phyloP scores from a whole-genome alignment of 2,329 filamentous ascomycete genomes.

The Aspergillus brunneoviolaceus region DNA sequence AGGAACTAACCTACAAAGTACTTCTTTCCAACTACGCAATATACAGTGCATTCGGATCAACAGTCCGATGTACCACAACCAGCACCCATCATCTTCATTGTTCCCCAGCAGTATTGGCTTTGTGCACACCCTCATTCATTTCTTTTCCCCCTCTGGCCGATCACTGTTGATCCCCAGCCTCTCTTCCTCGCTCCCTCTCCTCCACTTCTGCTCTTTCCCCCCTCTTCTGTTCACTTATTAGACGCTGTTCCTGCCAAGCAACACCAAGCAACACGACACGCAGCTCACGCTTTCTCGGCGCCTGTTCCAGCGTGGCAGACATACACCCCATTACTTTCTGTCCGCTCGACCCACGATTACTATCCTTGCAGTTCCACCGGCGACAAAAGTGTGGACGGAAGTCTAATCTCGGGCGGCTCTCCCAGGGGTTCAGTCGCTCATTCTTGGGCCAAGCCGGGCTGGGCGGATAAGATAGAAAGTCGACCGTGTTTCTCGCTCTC shows the following conservation, averaged over 20 bases:
- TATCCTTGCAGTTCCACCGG: neutral
- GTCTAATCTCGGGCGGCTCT: constrained; percentile 7
- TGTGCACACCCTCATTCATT: neutral
- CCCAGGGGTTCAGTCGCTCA: constrained; percentile 6
- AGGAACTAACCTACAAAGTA: too few species aligned
- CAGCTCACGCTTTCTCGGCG: neutral
- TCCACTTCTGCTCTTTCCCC: neutral
- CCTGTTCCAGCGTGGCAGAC: neutral
- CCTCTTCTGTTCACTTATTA: neutral
- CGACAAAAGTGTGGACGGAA: neutral
- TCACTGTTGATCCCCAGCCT: neutral
- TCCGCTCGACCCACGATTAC: neutral
- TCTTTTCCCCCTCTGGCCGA: neutral
- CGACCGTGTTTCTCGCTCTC: neutral
- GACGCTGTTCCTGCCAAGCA: neutral
- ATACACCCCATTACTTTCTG: neutral
- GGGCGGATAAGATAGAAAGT: constrained; percentile 11
- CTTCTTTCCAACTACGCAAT: too few species aligned
- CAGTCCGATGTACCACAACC: neutral
- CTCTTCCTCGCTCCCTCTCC: neutral
- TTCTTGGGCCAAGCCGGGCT: constrained; percentile 6
- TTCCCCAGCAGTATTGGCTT: neutral
- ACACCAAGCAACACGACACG: neutral
- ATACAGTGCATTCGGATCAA: neutral
- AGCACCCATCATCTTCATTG: neutral